Evolutionary conservation across 371 early-diverging fungal genomes (phyloP), one percentile per base, ranked within the genome.

Genomic region (Thermomucor indicae-seudaticae): DNA sequence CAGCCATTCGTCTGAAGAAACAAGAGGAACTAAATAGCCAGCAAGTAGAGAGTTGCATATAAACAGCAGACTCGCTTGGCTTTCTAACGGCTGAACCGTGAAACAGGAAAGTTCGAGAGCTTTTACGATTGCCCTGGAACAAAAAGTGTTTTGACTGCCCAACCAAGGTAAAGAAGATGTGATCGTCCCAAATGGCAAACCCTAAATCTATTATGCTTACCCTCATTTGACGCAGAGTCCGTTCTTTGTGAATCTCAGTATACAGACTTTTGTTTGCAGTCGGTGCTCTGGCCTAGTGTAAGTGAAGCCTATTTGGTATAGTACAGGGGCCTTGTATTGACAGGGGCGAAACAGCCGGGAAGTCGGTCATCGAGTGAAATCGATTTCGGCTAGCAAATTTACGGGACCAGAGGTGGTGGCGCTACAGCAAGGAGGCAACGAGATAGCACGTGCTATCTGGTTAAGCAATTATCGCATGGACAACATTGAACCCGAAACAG

Each of bases 81-180:
- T n/a, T n/a, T n/a, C n/a, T n/a, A n/a, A n/a, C n/a, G n/a, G n/a
- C n/a, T n/a, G n/a, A n/a, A n/a, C n/a, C n/a, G n/a, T n/a, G n/a
- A n/a, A 41, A 37, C 52, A 73, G 73, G 57, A 55, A 58, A 52
- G 43, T 73, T 22, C 59, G 58, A 47, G 67, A 61, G 10, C 46
- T 69, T 14, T 53, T 73, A 19, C 62, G 57, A 24, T 49, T 73
- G 22, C 77, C 79, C 17, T 80, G 72, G 49, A 81, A 81, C 66
- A 79, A 78, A 61, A 79, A 81, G 58, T 83, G 84, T 62, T 81
- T 83, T 49, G 81, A 83, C 60, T 81, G 81, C 40, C 75, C 79
- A 6, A 75, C 79, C 52, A 83, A 75, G 73, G 82, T 81, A 72
- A 22, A 16, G n/a, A 14, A 14, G 2, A 37, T 11, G 4, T 1